Percentiles rank a stretch among this genome's conserved stretches.
Conservation (phyloP, 1,139 yeast genomes). For the Protomyces pachydermus region DNA sequence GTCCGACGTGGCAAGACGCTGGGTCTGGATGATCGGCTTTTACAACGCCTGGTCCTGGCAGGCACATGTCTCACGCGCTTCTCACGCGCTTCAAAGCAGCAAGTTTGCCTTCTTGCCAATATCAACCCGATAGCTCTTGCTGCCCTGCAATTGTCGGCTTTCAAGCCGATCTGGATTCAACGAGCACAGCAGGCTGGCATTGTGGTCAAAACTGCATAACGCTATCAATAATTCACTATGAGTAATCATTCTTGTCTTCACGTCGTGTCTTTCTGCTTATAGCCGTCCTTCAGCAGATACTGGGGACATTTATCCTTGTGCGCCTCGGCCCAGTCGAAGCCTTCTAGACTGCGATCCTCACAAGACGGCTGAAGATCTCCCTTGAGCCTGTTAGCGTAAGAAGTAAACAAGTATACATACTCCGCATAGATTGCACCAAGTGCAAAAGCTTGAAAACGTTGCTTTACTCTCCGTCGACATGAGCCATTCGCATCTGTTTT, state of each 20-base stretch:
- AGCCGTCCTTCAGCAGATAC: no score
- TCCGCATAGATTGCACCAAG: no score
- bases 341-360: no score
- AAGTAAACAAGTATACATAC: no score
- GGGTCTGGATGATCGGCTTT: neutral
- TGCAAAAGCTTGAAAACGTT: no score
- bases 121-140: neutral
- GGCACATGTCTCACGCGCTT: constrained; percentile 16
- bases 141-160: neutral
- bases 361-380: no score
- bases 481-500: no score
- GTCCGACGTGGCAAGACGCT: constrained; percentile 9
- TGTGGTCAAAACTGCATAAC: neutral
- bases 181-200: neutral
- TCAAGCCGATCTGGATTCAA: neutral
- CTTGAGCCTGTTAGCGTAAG: no score
- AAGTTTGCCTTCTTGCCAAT: neutral
- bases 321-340: no score
- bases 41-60: constrained; percentile 5
- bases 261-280: no score
- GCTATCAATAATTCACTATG: neutral
- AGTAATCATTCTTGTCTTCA: neutral
- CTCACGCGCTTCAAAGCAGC: neutral
- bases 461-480: no score
- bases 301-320: no score